Evolutionary conservation across 2,329 filamentous ascomycete species (phyloP).

Genomic region (Mycosphaerella arachidis): DNA sequence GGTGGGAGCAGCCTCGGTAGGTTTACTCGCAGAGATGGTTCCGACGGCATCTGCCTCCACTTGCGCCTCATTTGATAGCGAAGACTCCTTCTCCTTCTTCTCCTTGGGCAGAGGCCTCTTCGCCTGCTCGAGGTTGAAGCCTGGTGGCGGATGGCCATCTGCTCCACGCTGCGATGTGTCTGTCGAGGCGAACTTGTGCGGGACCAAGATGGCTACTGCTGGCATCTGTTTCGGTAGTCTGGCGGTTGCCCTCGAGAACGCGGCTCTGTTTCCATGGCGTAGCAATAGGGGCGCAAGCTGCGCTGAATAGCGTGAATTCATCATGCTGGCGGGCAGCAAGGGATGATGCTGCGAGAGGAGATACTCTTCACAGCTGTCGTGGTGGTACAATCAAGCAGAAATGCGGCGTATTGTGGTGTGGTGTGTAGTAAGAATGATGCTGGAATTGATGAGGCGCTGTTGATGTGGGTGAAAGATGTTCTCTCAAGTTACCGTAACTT

Average conservation of each 20-base stretch:
- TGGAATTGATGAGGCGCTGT: not conserved
- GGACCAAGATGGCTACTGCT: slow-evolving; percentile 56
- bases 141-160: slow-evolving; percentile 64
- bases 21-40: slow-evolving; percentile 34
- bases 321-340: slow-evolving; percentile 39
- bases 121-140: slow-evolving; percentile 84
- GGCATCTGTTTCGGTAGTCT: slow-evolving; percentile 49
- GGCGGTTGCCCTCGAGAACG: slow-evolving; percentile 36
- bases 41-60: slow-evolving; percentile 19
- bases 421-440: slow-evolving; percentile 1
- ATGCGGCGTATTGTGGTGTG: not conserved
- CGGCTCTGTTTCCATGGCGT: slow-evolving; percentile 40
- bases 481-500: not conserved
- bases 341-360: slow-evolving; percentile 5
- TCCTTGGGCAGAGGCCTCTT: slow-evolving; percentile 74
- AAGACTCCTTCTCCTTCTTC: slow-evolving; percentile 32
- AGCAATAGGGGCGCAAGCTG: slow-evolving; percentile 46
- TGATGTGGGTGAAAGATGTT: not conserved
- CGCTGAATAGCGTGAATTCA: slow-evolving; percentile 39
- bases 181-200: slow-evolving; percentile 50
- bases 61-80: slow-evolving; percentile 16
- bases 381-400: not conserved
- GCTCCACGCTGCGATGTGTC: slow-evolving; percentile 50
- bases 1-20: slow-evolving; percentile 46
- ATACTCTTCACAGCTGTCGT: slow-evolving; percentile 1